Base-by-base conservation (phyloP, 2,329 filamentous ascomycete genomes). In the Fusarium sp. region DNA sequence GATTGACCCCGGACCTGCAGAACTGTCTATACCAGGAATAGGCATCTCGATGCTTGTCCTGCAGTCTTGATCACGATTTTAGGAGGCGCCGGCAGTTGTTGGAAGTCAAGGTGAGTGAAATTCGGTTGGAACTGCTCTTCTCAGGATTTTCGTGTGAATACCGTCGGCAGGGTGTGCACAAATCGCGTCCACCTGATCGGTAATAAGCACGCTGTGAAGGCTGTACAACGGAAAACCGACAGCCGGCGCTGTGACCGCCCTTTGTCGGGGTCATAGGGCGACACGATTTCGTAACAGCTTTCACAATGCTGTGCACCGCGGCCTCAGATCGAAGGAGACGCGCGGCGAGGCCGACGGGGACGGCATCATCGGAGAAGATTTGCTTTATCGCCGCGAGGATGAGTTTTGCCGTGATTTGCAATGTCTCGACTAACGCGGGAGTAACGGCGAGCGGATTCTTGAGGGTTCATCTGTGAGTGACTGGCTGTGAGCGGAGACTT, bases 1-100 rank as follows among this genome's bases (percentile, higher is more conserved):
- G 72, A 41, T 61, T 39, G 63, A 10, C 68, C 66, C 71, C 72
- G 72, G 64, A 69, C 64, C 57, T 72, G 61, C 72, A 74, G 72
- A 32, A 66, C 41, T 54, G 57, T 61, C 45, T 59, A 66, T 66
- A 25, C 48, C 41, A 45, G 50, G 57, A 59, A 56, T 9, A 64
- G 41, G 34, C 25, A 11, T 18, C 34, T 72, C 48, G 14, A 20
- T 2, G 34, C 37, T 6, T 18, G 45, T 35, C 18, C 20, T 62
- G 41, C 20, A 27, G 30, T 20, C 45, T 52, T 16, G 30, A 65
- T 74, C 64, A 72, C 67, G 60, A 54, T 25, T 48, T 68, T 63
- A 43, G 60, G 60, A 43, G 8, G 16, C 20, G 16, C 30, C 56
- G 59, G 37, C 56, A 74, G 34, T n/a, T 25, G 20, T 7, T 39